phyloP scores from a whole-genome alignment of 2,329 filamentous ascomycete species.

The Fusarium annulatum region DNA sequence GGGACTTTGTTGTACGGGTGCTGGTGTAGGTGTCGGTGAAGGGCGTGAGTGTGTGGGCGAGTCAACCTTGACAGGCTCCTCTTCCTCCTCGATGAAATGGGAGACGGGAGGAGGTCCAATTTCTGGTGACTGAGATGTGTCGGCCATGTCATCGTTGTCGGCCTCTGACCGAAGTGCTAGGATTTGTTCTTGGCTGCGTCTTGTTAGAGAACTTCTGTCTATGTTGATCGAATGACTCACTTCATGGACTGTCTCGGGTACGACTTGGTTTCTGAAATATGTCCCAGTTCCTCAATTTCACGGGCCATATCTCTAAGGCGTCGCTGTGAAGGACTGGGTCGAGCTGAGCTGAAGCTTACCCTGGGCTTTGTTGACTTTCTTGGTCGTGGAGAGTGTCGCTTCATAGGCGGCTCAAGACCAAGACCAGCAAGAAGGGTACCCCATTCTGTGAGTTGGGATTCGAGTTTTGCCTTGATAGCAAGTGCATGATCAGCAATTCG shows the following conservation, averaged over 20 bases:
- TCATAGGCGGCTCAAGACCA: conserved; percentile 68
- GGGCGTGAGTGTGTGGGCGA: conserved; percentile 52
- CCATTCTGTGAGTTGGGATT: conserved; percentile 78
- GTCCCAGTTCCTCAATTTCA: conserved; percentile 63
- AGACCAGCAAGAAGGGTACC: conserved; percentile 73
- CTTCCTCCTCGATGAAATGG: conserved; percentile 66
- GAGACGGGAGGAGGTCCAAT: conserved; percentile 73
- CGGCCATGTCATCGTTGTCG: conserved; percentile 57
- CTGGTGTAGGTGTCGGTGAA: conserved; percentile 13
- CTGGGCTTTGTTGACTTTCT: conserved; percentile 56
- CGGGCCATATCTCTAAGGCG: conserved; percentile 67
- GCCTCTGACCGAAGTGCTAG: conserved; percentile 65
- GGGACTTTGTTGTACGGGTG: conserved; percentile 37
- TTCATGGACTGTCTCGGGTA: conserved; percentile 76
- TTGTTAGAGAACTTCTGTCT: conserved; percentile 45
- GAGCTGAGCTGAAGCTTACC: conserved; percentile 53
- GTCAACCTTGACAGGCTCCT: conserved; percentile 65
- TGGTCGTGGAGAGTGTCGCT: conserved; percentile 56
- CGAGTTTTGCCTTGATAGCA: conserved; percentile 76
- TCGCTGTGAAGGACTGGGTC: conserved; percentile 64
- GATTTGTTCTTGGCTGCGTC: conserved; percentile 69
- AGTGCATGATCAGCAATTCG: conserved; percentile 73
- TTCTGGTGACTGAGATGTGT: conserved; percentile 72
- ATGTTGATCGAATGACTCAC: conserved; percentile 58
- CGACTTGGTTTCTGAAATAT: conserved; percentile 74